Evolutionary conservation across 805 yeast genomes (phyloP).

Genomic region (Candida arabinofermentans): DNA sequence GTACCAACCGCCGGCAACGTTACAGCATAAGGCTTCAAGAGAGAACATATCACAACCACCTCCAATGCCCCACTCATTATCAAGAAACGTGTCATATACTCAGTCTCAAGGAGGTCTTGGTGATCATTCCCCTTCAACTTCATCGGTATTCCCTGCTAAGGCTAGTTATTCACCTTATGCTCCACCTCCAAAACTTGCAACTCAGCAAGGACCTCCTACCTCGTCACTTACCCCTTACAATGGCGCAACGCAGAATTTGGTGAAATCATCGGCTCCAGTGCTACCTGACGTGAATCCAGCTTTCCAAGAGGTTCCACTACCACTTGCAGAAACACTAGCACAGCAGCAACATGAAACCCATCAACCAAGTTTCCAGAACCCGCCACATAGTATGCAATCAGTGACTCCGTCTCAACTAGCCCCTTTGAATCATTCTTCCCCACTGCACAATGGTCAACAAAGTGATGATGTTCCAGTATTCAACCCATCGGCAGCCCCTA

Average conservation of each 20-base stretch:
- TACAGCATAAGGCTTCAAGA: not conserved
- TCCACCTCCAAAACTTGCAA: no score
- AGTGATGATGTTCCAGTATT: conserved; percentile 1
- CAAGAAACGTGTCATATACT: not conserved
- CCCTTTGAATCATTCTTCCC: no score
- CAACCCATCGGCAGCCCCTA: conserved; percentile 8
- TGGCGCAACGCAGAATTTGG: no score
- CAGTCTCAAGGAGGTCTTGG: not conserved
- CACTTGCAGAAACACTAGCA: not conserved
- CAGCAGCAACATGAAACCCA: no score
- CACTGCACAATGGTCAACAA: no score
- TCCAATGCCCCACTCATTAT: not conserved
- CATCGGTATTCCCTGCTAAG: not conserved
- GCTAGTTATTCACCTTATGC: not conserved
- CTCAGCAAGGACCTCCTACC: no score
- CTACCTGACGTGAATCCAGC: not conserved
- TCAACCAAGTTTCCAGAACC: no score
- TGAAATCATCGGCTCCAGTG: no score
- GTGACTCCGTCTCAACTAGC: no score
- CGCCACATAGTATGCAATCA: no score
- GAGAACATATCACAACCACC: not conserved
- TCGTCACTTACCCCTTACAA: no score
- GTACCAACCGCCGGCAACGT: not conserved
- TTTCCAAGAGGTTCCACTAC: not conserved
- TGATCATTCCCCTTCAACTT: not conserved